These are phyloP conservation scores for Linnemannia zychae DNA, from an alignment of 192 early-diverging fungal genomes.

Conservation along the genomic window DNA sequence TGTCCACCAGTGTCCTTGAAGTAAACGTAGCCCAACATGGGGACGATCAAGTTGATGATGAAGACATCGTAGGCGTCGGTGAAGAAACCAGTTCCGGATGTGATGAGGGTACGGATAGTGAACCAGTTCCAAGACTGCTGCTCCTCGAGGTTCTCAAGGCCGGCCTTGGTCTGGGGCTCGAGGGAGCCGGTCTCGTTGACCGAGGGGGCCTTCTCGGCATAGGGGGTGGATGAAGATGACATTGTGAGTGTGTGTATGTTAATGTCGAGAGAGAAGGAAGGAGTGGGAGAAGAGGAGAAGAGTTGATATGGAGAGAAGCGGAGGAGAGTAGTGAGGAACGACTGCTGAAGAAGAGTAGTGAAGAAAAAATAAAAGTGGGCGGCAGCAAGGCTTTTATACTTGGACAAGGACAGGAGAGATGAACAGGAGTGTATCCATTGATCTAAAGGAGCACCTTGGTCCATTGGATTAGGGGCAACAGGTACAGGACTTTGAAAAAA, in stretches of 20 bases:
- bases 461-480: not conserved
- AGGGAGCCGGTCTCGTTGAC: conserved; percentile 17
- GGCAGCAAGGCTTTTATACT: conserved; percentile 30
- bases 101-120: conserved; percentile 76
- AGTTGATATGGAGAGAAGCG: conserved; percentile 13
- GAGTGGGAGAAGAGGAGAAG: conserved; percentile 10
- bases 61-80: conserved; percentile 97
- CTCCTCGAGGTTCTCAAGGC: conserved; percentile 60
- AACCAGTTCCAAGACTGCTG: conserved; percentile 80
- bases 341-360: conserved; percentile 7
- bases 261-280: not conserved
- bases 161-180: conserved; percentile 51
- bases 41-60: conserved; percentile 92
- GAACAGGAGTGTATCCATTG: not conserved
- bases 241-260: conserved; percentile 9
- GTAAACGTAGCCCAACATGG: conserved; percentile 88
- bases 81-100: conserved; percentile 86
- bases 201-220: conserved; percentile 19
- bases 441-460: not conserved
- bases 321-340: conserved; percentile 20
- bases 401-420: not conserved
- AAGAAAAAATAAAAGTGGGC: conserved; percentile 8
- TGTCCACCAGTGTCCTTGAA: conserved; percentile 63
- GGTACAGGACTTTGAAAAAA: conserved; percentile 1
- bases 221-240: conserved; percentile 17